Conservation (phyloP, 2,329 filamentous ascomycete species). For the Xylariales sp. region DNA sequence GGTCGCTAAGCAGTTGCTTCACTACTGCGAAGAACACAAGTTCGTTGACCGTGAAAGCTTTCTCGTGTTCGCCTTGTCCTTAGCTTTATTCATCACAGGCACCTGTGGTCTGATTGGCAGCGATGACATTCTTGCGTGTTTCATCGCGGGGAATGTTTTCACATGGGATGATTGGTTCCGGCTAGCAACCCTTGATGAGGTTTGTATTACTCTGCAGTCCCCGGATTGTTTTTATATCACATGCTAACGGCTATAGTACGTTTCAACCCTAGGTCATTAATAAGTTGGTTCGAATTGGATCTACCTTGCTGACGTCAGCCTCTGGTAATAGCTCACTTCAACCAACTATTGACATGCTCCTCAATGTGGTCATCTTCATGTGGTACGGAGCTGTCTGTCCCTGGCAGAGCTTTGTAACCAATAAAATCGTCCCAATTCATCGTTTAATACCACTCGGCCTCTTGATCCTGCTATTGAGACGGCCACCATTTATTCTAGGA, state of each 20-base stretch:
- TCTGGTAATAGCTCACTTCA: conserved; percentile 72
- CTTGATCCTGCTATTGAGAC: conserved; percentile 79
- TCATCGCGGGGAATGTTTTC: conserved; percentile 90
- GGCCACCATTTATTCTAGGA: conserved; percentile 79
- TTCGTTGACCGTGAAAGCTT: conserved; percentile 91
- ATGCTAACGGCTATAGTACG: conserved; percentile 43
- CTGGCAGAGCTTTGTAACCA: conserved; percentile 76
- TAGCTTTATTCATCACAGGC: conserved; percentile 87
- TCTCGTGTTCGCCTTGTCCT: conserved; percentile 84
- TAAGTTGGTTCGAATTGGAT: background rate
- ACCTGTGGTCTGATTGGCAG: conserved; percentile 89
- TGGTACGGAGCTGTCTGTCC: conserved; percentile 91
- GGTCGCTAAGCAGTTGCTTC: conserved; percentile 82
- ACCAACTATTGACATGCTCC: conserved; percentile 92
- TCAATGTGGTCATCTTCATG: conserved; percentile 89
- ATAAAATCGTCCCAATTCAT: conserved; percentile 76
- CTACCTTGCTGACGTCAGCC: conserved; percentile 33
- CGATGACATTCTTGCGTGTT: conserved; percentile 91
- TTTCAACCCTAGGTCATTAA: background rate
- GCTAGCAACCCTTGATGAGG: conserved; percentile 84
- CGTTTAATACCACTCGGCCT: conserved; percentile 80
- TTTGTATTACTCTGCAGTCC: conserved; percentile 34
- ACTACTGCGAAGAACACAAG: conserved; percentile 83
- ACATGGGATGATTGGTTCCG: conserved; percentile 97
- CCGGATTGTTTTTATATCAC: background rate